Evolutionary conservation across 495 filamentous ascomycete species (phyloP).

Genomic region (Penicillium dipodomyicola): DNA sequence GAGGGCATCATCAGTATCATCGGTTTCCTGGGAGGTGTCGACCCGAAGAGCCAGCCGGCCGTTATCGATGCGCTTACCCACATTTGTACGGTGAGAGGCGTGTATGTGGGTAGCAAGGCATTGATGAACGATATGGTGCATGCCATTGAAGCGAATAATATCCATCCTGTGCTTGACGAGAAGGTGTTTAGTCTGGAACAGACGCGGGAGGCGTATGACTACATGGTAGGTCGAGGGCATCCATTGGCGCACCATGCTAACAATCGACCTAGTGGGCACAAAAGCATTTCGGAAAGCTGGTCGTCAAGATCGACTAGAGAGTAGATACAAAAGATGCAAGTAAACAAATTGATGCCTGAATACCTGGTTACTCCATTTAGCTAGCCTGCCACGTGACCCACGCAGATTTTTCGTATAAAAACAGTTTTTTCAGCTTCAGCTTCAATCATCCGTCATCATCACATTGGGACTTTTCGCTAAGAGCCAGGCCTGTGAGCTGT

Average conservation of each 20-base stretch:
- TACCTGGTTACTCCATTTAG: too few relatives aligned
- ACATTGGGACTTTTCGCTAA: too few relatives aligned
- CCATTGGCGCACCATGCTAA: too few relatives aligned
- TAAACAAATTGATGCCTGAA: too few relatives aligned
- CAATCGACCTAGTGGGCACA: constrained; percentile 56
- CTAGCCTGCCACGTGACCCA: too few relatives aligned
- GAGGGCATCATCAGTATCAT: constrained; percentile 69
- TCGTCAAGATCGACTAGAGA: constrained; percentile 61
- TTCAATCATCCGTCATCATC: too few relatives aligned
- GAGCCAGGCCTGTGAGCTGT: too few relatives aligned
- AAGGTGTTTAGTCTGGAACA: constrained; percentile 58
- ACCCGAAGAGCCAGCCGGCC: constrained; percentile 43
- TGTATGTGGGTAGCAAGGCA: constrained; percentile 59
- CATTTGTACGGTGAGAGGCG: constrained; percentile 58
- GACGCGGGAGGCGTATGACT: constrained; percentile 51
- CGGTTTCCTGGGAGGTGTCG: constrained; percentile 58
- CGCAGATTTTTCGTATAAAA: too few relatives aligned
- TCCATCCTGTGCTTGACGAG: constrained; percentile 65
- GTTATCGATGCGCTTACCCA: constrained; percentile 53
- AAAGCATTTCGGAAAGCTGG: constrained; percentile 75
- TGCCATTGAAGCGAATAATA: constrained; percentile 62
- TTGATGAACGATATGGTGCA: constrained; percentile 63
- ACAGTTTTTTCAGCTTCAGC: too few relatives aligned
- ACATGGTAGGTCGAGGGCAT: constrained; percentile 41
- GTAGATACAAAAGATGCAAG: too few relatives aligned